A percentile compares a stretch with the other conserved stretches of the same genome.
phyloP scores from a whole-genome alignment of 2,329 filamentous ascomycete genomes.

The Colletotrichum trifolii region DNA sequence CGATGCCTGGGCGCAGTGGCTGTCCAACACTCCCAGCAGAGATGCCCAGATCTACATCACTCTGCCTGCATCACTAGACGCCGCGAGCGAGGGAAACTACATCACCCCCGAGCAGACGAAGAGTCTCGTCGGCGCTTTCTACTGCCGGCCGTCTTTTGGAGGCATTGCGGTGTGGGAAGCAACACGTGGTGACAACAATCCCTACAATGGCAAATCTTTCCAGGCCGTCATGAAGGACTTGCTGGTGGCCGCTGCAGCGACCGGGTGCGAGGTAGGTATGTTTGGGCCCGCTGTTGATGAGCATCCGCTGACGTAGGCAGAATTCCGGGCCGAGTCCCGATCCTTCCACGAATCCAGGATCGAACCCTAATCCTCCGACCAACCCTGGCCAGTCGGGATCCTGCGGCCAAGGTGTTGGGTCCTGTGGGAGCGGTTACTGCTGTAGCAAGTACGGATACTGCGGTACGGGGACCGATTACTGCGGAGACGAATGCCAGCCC shows the following conservation, averaged over 20 bases:
- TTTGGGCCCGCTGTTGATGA: not conserved
- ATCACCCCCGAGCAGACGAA: conserved; percentile 38
- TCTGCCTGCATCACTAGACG: conserved; percentile 42
- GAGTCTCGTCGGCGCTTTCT: conserved; percentile 42
- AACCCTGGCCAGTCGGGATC: conserved; percentile 5
- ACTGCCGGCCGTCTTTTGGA: conserved; percentile 41
- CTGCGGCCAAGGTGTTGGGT: conserved; percentile 25
- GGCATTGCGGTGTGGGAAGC: conserved; percentile 48
- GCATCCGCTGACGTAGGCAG: not conserved
- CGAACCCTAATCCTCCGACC: not conserved
- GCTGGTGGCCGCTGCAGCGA: conserved; percentile 17
- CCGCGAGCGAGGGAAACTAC: conserved; percentile 41
- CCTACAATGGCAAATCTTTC: conserved; percentile 34
- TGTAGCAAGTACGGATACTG: conserved; percentile 39
- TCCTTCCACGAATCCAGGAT: not conserved
- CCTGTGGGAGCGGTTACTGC: conserved; percentile 30
- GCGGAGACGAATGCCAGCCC: conserved; percentile 35
- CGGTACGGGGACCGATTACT: conserved; percentile 33
- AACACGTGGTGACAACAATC: conserved; percentile 36
- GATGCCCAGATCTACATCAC: conserved; percentile 45
- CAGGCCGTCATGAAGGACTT: conserved; percentile 32
- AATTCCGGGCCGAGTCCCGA: not conserved
- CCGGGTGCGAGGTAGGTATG: conserved; percentile 20
- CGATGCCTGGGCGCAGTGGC: conserved; percentile 42
- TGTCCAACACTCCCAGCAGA: conserved; percentile 41